phyloP scores from a whole-genome alignment of 2,329 filamentous ascomycete species.

The Ophiocordyceps australis region DNA sequence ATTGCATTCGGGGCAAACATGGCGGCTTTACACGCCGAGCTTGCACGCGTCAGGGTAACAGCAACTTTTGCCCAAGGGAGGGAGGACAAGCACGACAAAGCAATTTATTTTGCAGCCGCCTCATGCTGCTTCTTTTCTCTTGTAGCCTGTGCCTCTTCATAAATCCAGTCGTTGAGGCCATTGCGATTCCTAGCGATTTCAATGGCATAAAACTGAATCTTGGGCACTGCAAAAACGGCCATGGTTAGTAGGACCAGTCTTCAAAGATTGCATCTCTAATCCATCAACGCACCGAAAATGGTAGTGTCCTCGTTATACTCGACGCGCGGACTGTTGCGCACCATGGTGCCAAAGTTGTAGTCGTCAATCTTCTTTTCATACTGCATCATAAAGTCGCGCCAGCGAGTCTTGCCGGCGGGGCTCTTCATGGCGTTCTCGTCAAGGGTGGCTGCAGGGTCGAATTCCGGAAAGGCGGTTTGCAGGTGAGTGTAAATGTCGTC shows the following conservation, averaged over 20 bases:
- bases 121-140: no score
- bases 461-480: constrained; percentile 75
- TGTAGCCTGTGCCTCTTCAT: constrained; percentile 59
- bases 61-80: no score
- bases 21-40: no score
- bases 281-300: constrained; percentile 60
- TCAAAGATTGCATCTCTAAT: no score
- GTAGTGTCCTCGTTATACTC: constrained; percentile 83
- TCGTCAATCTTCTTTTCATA: constrained; percentile 95
- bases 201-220: constrained; percentile 37
- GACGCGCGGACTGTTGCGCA: constrained; percentile 56
- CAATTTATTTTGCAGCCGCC: no score
- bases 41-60: no score
- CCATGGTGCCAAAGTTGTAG: constrained; percentile 94
- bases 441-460: constrained; percentile 64
- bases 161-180: constrained; percentile 93
- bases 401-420: constrained; percentile 82
- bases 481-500: constrained; percentile 90
- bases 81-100: no score
- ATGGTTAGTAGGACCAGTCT: no score
- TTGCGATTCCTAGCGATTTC: constrained; percentile 30
- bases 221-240: constrained; percentile 20
- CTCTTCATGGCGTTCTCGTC: constrained; percentile 96
- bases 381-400: constrained; percentile 83
- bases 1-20: no score